Evolutionary conservation across 208 protist genomes (phyloP), one percentile per base, ranked within the genome.

Genomic region (Trypanosoma avium): DNA sequence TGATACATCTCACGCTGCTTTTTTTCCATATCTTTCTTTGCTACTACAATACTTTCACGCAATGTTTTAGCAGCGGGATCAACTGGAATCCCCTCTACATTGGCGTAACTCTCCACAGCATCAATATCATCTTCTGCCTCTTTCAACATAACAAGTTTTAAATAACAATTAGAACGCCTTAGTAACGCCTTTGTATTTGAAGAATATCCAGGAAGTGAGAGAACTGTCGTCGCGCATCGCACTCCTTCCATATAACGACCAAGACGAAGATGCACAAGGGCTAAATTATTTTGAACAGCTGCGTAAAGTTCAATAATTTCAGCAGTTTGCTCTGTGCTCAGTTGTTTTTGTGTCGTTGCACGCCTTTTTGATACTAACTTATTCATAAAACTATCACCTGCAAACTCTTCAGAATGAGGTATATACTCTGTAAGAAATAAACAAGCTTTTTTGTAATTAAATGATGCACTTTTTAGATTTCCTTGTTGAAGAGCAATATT

Each of bases 361-460:
- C 15, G n/a, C 27, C 22, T 45, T 26, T 38, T 4, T 1, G 12
- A 12, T 19, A 69, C 32, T 4, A 85, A 30, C 24, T 59, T 59
- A 27, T 66, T 40, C 17, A 78, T 10, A 26, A 75, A 58, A 22
- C 36, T 33, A 9, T 70, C 73, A 4, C 50, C 57, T 29, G n/a
- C 22, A 4, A 45, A 30, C 6, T 33, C 43, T 19, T 76, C 59
- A 8, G 49, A 45, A 0, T n/a, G 4, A 2, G 78, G 79, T 27
- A 90, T 53, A 68, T 83, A 88, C 47, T 89, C 83, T 0, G 73
- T 70, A 13, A 91, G 64, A 61, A 79, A 76, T 19, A 93, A 66
- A 58, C 78, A 88, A 12, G 81, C 87, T 22, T 76, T 77, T 49
- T 89, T 90, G 69, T 93, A 93, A 49, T 75, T 43, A 60, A 93